Percentiles rank a stretch among this genome's conserved stretches.
These are phyloP conservation scores for Mallotus japonicus DNA, from an alignment of 441 rosid species.

Conservation along the genomic window DNA sequence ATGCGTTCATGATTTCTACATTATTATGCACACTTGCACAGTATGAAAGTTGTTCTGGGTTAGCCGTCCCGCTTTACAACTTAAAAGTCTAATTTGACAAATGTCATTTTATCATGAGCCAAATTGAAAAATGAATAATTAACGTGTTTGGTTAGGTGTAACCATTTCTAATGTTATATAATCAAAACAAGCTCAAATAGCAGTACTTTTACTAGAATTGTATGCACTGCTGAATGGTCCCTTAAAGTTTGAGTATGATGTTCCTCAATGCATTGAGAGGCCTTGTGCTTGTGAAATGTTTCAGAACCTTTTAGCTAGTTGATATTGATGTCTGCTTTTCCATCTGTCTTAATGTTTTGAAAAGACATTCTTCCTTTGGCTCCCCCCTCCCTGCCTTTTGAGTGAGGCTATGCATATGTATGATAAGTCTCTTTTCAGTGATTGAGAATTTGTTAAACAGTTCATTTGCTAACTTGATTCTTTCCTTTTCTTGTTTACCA, in stretches of 20 bases:
- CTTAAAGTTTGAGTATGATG: background rate
- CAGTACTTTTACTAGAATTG: background rate
- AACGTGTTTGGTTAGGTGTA: background rate
- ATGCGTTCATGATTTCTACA: background rate
- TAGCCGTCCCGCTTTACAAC: background rate
- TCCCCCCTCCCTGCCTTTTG: background rate
- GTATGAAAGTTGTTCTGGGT: background rate
- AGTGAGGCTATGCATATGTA: background rate
- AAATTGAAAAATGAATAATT: no score
- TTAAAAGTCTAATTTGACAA: background rate
- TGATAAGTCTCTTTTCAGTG: background rate
- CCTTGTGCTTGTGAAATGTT: background rate
- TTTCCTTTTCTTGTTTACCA: conserved; percentile 31
- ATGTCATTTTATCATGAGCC: no score
- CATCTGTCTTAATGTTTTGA: background rate
- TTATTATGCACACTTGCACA: background rate
- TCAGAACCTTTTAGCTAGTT: background rate
- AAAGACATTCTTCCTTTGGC: no score
- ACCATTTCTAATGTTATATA: no score
- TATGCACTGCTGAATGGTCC: background rate
- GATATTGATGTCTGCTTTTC: background rate
- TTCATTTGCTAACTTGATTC: background rate
- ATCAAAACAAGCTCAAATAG: background rate
- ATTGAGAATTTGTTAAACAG: background rate
- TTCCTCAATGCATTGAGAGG: background rate